Evolutionary conservation across 176 grass and related monocot genomes (phyloP), one percentile per base, ranked within the genome.

Genomic region (Ananas comosus): DNA sequence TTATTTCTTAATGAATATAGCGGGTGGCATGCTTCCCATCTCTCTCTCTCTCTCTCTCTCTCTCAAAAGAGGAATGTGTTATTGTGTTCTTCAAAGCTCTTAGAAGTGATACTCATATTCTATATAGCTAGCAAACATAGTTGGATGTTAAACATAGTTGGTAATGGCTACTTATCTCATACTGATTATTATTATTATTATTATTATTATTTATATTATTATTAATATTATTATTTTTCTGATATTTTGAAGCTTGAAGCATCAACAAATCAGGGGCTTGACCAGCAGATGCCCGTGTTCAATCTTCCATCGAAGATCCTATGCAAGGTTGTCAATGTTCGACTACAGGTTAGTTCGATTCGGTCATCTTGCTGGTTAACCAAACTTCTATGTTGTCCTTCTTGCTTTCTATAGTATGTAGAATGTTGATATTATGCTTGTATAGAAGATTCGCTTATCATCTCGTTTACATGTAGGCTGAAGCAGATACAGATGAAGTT

Each of bases 401-500:
- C 19, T 49, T 64, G 59, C 27, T 64, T 64, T 64, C 33, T 16
- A 9, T 65, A 19, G 25, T 27, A 63, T 59, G 53, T 58, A 13
- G 13, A 9, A 9, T 18, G 9, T 22, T 22, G 17, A 22, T 61
- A 10, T 19, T 61, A 18, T 61, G 9, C n/a, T n/a, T 9, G 13
- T 61, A 48, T 19, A 61, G 72, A 18, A 23, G 16, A 28, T 25
- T 65, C 10, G 13, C 52, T 49, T 65, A 76, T 50, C 11, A 12
- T 67, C 42, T 74, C 72, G 22, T 77, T 53, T 72, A 24, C 68
- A 70, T 82, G 63, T 64, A 99, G 95, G 87, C 82, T 5, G 95
- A 99, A 77, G 74, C 85, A 70, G 90, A 99, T 72, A 93, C 82
- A 1, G 95, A 99, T 86, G 95, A 99, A 92, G 90, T 99, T 71